phyloP scores from a whole-genome alignment of 352 stramenopile genomes.

The Thraustochytrium striatum region DNA sequence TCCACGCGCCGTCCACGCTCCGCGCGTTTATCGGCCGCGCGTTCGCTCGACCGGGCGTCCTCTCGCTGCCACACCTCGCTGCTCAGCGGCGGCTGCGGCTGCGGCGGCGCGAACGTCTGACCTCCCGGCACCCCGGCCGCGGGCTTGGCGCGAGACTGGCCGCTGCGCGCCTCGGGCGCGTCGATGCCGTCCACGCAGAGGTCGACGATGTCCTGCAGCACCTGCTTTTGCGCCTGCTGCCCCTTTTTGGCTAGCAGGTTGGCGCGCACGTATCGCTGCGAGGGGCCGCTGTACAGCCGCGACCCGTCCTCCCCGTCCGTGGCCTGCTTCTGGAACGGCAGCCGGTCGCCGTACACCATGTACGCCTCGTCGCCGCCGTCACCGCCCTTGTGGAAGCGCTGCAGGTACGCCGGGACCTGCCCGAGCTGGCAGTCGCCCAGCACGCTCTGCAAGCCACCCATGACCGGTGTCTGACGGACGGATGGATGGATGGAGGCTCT shows the following conservation, averaged over 20 bases:
- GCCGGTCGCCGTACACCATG: slow-evolving; percentile 37
- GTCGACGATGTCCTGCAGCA: slow-evolving; percentile 24
- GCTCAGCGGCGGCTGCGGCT: background rate
- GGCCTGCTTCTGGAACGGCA: background rate
- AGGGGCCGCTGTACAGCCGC: slow-evolving; percentile 19
- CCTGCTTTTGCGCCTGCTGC: background rate
- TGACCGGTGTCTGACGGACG: no score
- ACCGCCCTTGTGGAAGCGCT: slow-evolving; percentile 16
- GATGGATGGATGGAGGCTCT: no score
- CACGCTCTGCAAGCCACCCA: slow-evolving; percentile 41
- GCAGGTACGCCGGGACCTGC: slow-evolving; percentile 46
- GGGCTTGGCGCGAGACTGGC: background rate
- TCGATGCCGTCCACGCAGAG: slow-evolving; percentile 45
- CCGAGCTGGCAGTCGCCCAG: slow-evolving; percentile 45
- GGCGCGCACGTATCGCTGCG: slow-evolving; percentile 12
- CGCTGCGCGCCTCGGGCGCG: background rate
- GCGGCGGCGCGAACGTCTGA: slow-evolving; percentile 3
- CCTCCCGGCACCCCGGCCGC: background rate
- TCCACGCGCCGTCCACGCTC: background rate
- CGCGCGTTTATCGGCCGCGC: background rate
- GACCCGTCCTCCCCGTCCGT: background rate
- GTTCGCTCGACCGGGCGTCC: background rate
- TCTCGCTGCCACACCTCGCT: slow-evolving; percentile 14
- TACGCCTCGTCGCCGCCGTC: slow-evolving; percentile 40
- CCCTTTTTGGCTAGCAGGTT: slow-evolving; percentile 27